Base-by-base conservation (phyloP, 2,329 filamentous ascomycete genomes). In the Emergomyces orientalis region DNA sequence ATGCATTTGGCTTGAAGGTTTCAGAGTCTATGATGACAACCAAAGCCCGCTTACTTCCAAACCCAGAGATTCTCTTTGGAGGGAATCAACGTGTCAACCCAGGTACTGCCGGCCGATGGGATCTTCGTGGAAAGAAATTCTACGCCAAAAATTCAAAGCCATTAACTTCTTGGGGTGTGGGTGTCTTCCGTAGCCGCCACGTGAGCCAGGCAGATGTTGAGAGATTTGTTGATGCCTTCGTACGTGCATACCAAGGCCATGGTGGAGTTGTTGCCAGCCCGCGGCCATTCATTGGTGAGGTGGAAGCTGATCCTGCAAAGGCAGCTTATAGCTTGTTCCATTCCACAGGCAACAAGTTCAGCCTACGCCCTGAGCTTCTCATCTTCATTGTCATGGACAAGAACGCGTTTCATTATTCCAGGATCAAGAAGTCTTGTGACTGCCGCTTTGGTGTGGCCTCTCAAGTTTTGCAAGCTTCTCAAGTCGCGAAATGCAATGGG, bases 401-500 rank as follows among this genome's bases (percentile, higher is more conserved):
- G 71, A 88, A 91, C 65, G 78, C 84, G 0, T 84, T 86, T 17
- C 80, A 85, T 0, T 99, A 99, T 69, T 86, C 90, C 60, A 86
- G 90, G 0, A 83, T 97, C 73, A 99, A 99, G 84, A 92, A 92
- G 76, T 90, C 85, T 32, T 88, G 86, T 65, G 94, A 99, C 68
- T 93, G 90, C 71, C 87, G 90, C 41, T 92, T 86, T 67, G 91
- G 88, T n/a, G 83, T 92, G 17, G 81, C 91, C 0, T 90, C 91
- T 0, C 94, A 97, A 73, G 88, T 92, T 65, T 72, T 97, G n/a
- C 87, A 91, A 67, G 79, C 81, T 2, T 77, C 78, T 0, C 88
- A 95, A 64, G 89, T 93, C 0, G 69, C 78, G 45, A 88, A 88
- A 72, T 84, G 84, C 19, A 85, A 88, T 27, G 82, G 82, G 0